Conservation (phyloP, 2,329 filamentous ascomycete genomes). For the Gremmenia infestans region DNA sequence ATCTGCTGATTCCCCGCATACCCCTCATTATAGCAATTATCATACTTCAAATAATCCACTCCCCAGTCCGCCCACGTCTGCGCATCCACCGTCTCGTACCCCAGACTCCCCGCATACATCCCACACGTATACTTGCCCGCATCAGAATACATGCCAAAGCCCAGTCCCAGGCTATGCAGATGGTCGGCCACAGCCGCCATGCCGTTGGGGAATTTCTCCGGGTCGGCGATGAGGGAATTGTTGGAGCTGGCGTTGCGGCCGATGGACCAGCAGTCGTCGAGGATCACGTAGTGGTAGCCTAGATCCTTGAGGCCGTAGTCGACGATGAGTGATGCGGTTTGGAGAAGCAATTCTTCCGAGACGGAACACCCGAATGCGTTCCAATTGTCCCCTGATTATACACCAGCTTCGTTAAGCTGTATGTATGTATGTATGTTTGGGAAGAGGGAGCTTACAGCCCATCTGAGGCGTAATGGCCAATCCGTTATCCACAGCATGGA, state of each 20-base stretch:
- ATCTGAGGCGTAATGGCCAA: slow-evolving; percentile 38
- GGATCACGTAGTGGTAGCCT: slow-evolving; percentile 52
- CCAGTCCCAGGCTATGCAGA: slow-evolving; percentile 43
- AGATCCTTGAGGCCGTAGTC: slow-evolving; percentile 45
- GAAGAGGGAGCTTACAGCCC: slow-evolving; percentile 33
- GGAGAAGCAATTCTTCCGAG: slow-evolving; percentile 43
- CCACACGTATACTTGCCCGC: slow-evolving; percentile 40
- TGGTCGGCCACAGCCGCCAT: slow-evolving; percentile 42
- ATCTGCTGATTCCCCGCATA: slow-evolving; percentile 39
- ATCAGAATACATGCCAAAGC: slow-evolving; percentile 49
- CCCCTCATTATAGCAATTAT: slow-evolving; percentile 53
- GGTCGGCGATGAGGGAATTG: slow-evolving; percentile 38
- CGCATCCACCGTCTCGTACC: slow-evolving; percentile 48
- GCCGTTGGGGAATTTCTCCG: slow-evolving; percentile 42
- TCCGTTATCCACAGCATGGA: slow-evolving; percentile 35
- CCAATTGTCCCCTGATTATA: slow-evolving; percentile 34
- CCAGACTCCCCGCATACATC: slow-evolving; percentile 40
- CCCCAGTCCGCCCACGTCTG: slow-evolving; percentile 47
- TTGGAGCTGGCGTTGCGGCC: slow-evolving; percentile 38
- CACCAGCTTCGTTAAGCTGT: neutral
- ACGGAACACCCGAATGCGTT: slow-evolving; percentile 49
- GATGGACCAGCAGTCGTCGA: slow-evolving; percentile 50
- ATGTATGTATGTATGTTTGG: neutral
- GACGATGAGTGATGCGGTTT: slow-evolving; percentile 43
- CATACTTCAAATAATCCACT: slow-evolving; percentile 50